phyloP scores from a whole-genome alignment of 768 basidiomycete genomes.

The Podaxis carcinomalis region DNA sequence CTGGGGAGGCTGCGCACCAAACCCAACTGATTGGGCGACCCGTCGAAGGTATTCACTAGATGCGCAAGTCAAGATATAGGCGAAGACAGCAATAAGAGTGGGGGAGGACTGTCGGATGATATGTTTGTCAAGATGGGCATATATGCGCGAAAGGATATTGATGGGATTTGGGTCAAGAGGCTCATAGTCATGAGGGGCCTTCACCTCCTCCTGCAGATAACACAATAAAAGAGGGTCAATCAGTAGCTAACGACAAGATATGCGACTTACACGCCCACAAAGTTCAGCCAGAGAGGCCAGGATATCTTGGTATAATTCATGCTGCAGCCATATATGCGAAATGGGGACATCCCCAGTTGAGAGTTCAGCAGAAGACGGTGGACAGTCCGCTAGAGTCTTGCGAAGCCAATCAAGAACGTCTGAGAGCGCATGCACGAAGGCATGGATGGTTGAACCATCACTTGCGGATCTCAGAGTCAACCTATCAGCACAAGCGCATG shows the following conservation, averaged over 20 bases:
- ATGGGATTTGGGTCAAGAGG: conserved; percentile 40
- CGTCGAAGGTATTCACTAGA: conserved; percentile 61
- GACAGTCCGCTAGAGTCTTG: conserved; percentile 35
- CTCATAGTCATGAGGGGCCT: conserved; percentile 35
- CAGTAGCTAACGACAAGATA: neutral
- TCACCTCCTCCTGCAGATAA: conserved; percentile 26
- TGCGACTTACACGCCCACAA: conserved; percentile 51
- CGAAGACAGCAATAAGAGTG: conserved; percentile 49
- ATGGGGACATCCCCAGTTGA: conserved; percentile 21
- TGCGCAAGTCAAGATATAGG: conserved; percentile 61
- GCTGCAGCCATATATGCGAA: conserved; percentile 45
- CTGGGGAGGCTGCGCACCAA: conserved; percentile 26
- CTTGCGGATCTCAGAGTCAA: conserved; percentile 33
- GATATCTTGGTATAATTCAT: conserved; percentile 44
- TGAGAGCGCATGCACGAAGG: conserved; percentile 63
- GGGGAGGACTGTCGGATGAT: conserved; percentile 49
- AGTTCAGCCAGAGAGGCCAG: conserved; percentile 50
- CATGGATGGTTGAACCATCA: conserved; percentile 54
- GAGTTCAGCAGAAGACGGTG: conserved; percentile 26
- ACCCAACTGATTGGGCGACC: conserved; percentile 60
- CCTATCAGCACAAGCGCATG: conserved; percentile 8
- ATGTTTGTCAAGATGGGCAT: conserved; percentile 49
- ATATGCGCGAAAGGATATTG: conserved; percentile 57
- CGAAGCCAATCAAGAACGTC: conserved; percentile 49
- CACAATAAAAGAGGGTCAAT: neutral